phyloP scores from a whole-genome alignment of 2,329 filamentous ascomycete genomes.

The Rhinocladiella similis region DNA sequence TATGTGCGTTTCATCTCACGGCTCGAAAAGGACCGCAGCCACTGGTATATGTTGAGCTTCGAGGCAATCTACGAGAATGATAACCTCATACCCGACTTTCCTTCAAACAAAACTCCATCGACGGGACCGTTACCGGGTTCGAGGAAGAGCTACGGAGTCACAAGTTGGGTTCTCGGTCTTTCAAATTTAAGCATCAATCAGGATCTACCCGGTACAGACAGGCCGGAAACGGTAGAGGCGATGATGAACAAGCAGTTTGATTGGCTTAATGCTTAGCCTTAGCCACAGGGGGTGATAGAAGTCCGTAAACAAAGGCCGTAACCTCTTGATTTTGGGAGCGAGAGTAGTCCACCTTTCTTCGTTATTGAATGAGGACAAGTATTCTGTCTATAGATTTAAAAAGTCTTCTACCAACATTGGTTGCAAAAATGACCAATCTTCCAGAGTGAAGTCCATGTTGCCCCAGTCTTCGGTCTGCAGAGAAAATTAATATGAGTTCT shows the following conservation, averaged over 20 bases:
- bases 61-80: conserved; percentile 1
- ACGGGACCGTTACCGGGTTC: not conserved
- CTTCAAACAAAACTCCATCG: not conserved
- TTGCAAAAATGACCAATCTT: too few species aligned
- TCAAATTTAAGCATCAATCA: not conserved
- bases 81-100: not conserved
- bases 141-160: not conserved
- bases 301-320: too few species aligned
- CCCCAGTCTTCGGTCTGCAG: too few species aligned
- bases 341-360: too few species aligned
- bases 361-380: too few species aligned
- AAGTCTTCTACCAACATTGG: too few species aligned
- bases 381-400: too few species aligned
- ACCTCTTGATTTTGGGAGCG: too few species aligned
- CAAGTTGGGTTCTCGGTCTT: not conserved
- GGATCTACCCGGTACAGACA: not conserved
- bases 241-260: not conserved
- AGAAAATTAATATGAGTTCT: too few species aligned
- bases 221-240: not conserved
- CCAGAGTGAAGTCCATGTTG: too few species aligned
- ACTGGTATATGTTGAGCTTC: not conserved
- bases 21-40: not conserved
- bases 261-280: not conserved
- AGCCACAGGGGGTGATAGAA: too few species aligned
- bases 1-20: not conserved